These are phyloP conservation scores for Raffaelea ambrosiae DNA, from an alignment of 2,329 filamentous ascomycete species.

Conservation along the genomic window DNA sequence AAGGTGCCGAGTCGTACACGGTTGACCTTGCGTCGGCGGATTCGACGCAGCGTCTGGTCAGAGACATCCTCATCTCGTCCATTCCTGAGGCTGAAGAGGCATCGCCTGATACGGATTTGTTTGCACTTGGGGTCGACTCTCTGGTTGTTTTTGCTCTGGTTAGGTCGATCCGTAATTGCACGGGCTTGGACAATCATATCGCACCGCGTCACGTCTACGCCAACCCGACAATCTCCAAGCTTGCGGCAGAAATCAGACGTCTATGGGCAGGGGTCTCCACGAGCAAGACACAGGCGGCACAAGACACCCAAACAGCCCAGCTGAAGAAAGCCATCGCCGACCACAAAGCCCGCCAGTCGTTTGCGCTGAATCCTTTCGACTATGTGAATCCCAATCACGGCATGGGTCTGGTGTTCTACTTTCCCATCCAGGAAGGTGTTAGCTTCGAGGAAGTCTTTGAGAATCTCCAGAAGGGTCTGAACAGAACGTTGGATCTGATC, in stretches of 20 bases:
- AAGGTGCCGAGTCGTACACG: neutral
- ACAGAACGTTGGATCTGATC: conserved; percentile 1
- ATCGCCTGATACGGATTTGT: conserved; percentile 15
- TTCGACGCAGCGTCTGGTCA: conserved; percentile 20
- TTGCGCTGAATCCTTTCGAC: conserved; percentile 1
- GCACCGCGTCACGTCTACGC: conserved; percentile 31
- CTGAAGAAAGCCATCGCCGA: neutral
- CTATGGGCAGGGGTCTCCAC: neutral
- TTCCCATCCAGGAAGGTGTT: neutral
- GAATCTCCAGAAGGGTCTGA: neutral
- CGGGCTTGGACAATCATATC: conserved; percentile 23
- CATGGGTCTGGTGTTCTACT: conserved; percentile 3
- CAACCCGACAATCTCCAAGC: conserved; percentile 24
- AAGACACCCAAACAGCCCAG: neutral
- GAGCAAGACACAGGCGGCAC: neutral
- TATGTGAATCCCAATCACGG: conserved; percentile 5
- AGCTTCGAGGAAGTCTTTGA: neutral
- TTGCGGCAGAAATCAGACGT: conserved; percentile 15
- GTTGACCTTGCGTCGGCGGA: conserved; percentile 9
- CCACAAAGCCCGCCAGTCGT: neutral
- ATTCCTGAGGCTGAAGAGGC: conserved; percentile 22
- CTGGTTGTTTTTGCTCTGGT: conserved; percentile 25
- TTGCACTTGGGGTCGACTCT: conserved; percentile 29
- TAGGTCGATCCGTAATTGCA: conserved; percentile 18
- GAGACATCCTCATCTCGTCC: conserved; percentile 19